Percentiles rank a stretch among this genome's conserved stretches.
These are phyloP conservation scores for Infundibulicybe gibba DNA, from an alignment of 768 basidiomycete species.

Conservation along the genomic window DNA sequence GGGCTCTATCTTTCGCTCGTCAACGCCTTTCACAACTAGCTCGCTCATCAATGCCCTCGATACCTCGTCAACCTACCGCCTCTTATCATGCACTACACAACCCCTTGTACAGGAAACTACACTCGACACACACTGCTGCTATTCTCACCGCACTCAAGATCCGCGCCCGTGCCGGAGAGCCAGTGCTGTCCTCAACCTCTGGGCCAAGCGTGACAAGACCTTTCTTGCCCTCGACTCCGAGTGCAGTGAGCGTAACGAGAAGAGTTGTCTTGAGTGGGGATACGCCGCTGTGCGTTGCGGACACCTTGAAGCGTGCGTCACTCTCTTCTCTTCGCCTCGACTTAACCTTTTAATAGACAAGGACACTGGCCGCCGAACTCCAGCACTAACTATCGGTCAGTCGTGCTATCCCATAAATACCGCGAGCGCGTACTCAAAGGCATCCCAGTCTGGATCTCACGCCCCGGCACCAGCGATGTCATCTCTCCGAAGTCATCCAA, in stretches of 20 bases:
- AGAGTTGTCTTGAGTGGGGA: conserved; percentile 73
- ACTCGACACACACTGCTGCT: conserved; percentile 68
- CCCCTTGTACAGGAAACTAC: conserved; percentile 66
- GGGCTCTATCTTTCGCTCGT: no score
- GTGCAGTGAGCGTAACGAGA: conserved; percentile 69
- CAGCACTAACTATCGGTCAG: conserved; percentile 72
- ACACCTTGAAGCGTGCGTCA: conserved; percentile 62
- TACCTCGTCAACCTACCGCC: no score
- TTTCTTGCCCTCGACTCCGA: conserved; percentile 76
- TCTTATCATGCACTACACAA: no score
- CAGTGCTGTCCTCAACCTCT: conserved; percentile 59
- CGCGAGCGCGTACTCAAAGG: no score
- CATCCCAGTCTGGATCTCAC: no score
- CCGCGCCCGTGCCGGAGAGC: conserved; percentile 65
- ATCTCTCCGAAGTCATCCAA: no score
- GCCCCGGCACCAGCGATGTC: no score
- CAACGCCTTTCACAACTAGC: no score
- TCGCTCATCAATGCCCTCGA: no score
- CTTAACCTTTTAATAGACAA: conserved; percentile 35
- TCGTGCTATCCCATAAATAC: no score
- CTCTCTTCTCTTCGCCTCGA: neutral
- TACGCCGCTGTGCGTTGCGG: conserved; percentile 77
- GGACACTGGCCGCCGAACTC: conserved; percentile 78
- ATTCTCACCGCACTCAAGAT: conserved; percentile 60
- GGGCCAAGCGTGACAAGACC: conserved; percentile 68